Conservation (phyloP, 2,329 filamentous ascomycete genomes). For the Acephala macrosclerotiorum region DNA sequence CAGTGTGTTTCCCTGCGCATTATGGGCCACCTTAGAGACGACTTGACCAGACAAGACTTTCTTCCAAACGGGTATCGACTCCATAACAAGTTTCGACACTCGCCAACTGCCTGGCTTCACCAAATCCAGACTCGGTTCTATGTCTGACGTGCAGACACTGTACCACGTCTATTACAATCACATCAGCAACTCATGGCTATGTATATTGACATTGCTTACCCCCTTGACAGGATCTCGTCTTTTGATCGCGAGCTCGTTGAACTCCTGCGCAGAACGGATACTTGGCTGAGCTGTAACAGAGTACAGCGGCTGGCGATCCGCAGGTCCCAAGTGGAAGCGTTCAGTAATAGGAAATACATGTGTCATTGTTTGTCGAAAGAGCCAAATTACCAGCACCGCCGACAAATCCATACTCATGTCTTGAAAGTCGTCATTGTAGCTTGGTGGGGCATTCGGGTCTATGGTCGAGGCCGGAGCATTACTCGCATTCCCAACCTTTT, state of each 20-base stretch:
- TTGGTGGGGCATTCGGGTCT: constrained; percentile 1
- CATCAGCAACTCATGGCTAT: not conserved
- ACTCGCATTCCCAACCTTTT: not conserved
- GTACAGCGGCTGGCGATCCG: constrained; percentile 11
- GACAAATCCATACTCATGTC: constrained; percentile 14
- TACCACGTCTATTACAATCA: constrained; percentile 7
- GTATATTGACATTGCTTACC: not conserved
- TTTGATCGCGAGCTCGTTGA: constrained; percentile 15
- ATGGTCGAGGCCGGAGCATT: not conserved
- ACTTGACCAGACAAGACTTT: constrained; percentile 14
- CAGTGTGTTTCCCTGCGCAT: constrained; percentile 10
- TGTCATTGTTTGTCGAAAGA: constrained; percentile 11
- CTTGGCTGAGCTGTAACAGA: constrained; percentile 14
- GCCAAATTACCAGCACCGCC: constrained; percentile 11
- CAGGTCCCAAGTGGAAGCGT: constrained; percentile 13
- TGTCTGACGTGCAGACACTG: constrained; percentile 14
- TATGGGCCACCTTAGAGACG: not conserved
- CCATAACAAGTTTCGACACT: constrained; percentile 11
- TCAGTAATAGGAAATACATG: constrained; percentile 10
- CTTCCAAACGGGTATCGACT: constrained; percentile 11
- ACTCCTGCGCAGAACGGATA: constrained; percentile 11
- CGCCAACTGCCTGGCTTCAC: constrained; percentile 17
- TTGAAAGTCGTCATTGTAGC: constrained; percentile 16
- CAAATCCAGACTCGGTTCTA: constrained; percentile 13
- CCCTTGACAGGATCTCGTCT: constrained; percentile 18